These are phyloP conservation scores for Delonix regia DNA, from an alignment of 306 rosid species.

Conservation along the genomic window DNA sequence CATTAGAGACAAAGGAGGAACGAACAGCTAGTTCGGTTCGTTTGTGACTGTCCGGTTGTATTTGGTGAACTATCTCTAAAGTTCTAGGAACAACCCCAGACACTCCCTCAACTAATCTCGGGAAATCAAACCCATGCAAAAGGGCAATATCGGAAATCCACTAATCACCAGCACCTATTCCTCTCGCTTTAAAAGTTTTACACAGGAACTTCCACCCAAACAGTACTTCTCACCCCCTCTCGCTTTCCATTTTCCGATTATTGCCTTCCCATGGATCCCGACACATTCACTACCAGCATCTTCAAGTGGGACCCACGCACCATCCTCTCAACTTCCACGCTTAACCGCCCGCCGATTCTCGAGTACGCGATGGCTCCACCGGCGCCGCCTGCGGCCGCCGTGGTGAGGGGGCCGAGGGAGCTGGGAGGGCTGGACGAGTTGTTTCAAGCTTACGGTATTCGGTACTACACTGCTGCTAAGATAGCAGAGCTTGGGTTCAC, in stretches of 20 bases:
- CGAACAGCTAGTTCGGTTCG: conserved; percentile 7
- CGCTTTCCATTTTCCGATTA: conserved; percentile 10
- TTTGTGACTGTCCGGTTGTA: not conserved
- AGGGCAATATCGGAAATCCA: conserved; percentile 56
- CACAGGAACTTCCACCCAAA: conserved; percentile 42
- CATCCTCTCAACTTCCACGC: conserved; percentile 37
- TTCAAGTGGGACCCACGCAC: conserved; percentile 95
- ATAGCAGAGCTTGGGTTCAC: conserved; percentile 96
- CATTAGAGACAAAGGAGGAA: not conserved
- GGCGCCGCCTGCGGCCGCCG: not conserved
- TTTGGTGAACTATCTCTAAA: not conserved
- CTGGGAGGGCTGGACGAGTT: conserved; percentile 77
- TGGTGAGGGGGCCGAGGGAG: conserved; percentile 40
- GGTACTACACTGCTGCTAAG: conserved; percentile 84
- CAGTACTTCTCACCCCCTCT: conserved; percentile 32
- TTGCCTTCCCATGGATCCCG: conserved; percentile 67
- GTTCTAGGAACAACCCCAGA: not conserved
- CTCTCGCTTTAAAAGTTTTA: conserved; percentile 5
- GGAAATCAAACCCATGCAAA: conserved; percentile 24
- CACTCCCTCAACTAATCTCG: conserved; percentile 23
- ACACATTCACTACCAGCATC: conserved; percentile 67
- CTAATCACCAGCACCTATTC: not conserved
- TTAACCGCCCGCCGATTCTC: conserved; percentile 40
- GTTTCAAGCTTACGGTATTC: conserved; percentile 83
- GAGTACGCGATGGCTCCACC: conserved; percentile 47